These are phyloP conservation scores for Mucor ambiguus DNA, from an alignment of 371 early-diverging fungal genomes.

Conservation along the genomic window DNA sequence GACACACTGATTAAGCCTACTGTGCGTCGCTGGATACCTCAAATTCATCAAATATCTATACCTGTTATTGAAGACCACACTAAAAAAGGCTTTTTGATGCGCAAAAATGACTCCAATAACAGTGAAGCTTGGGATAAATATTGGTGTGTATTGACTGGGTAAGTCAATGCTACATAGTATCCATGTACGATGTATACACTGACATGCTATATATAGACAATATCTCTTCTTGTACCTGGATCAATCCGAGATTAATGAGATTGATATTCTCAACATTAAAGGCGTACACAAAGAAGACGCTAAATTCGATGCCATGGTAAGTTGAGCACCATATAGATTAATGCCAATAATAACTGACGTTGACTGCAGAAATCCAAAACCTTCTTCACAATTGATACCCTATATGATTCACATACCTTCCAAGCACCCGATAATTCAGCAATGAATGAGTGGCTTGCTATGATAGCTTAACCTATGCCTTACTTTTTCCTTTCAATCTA, in stretches of 20 bases:
- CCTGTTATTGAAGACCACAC: conserved; percentile 7
- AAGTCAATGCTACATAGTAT: background rate
- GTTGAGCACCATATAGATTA: background rate
- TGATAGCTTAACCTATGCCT: conserved; percentile 10
- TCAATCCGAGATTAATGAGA: conserved; percentile 25
- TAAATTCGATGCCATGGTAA: conserved; percentile 19
- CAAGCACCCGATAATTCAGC: conserved; percentile 25
- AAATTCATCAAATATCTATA: conserved; percentile 20
- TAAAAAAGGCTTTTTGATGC: conserved; percentile 21
- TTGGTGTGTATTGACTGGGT: conserved; percentile 32
- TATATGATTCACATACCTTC: conserved; percentile 25
- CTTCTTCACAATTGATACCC: conserved; percentile 30
- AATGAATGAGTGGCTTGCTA: conserved; percentile 26
- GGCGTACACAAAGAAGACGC: conserved; percentile 22
- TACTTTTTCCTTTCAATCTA: background rate
- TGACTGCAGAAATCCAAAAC: conserved; percentile 21
- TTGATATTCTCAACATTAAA: conserved; percentile 28
- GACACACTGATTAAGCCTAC: background rate
- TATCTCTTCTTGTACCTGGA: conserved; percentile 30
- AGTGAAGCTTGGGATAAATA: conserved; percentile 22
- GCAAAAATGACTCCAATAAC: conserved; percentile 17
- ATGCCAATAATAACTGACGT: background rate
- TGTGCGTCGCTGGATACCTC: conserved; percentile 19
- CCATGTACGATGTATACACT: background rate
- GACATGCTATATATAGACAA: conserved; percentile 10